Percentiles rank a stretch among this genome's conserved stretches.
Evolutionary conservation across 345 rosid species (phyloP).

Genomic region (Cardamine occulta): DNA sequence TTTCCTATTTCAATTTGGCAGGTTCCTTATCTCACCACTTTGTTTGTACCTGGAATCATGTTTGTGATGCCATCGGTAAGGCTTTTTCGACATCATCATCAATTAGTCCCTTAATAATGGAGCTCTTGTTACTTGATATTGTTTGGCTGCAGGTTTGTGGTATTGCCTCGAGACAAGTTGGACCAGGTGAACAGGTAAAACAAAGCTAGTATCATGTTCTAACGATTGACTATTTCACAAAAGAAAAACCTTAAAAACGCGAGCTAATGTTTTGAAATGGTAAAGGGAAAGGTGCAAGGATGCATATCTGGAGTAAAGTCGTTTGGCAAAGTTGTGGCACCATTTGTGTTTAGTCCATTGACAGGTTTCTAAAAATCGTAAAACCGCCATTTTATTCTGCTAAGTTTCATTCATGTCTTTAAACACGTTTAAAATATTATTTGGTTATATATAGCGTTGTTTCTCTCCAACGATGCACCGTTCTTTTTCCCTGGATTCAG

Average conservation of each 20-base stretch:
- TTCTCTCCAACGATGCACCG: slow-evolving; percentile 77
- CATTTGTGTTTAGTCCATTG: slow-evolving; percentile 81
- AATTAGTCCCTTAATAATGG: slow-evolving; percentile 4
- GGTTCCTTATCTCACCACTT: slow-evolving; percentile 76
- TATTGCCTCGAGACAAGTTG: slow-evolving; percentile 85
- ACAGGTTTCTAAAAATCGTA: slow-evolving; percentile 53
- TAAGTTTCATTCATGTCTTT: neutral
- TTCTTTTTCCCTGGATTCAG: slow-evolving; percentile 91
- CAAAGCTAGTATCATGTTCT: neutral
- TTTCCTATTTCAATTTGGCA: slow-evolving; percentile 33
- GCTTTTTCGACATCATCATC: neutral
- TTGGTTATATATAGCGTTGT: slow-evolving; percentile 58
- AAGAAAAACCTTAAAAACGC: neutral
- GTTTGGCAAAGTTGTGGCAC: slow-evolving; percentile 72
- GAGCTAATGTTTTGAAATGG: slow-evolving; percentile 18
- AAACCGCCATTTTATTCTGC: neutral
- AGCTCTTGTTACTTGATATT: neutral
- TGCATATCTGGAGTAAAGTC: slow-evolving; percentile 80
- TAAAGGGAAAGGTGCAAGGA: slow-evolving; percentile 91
- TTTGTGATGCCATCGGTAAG: slow-evolving; percentile 72
- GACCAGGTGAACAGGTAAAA: slow-evolving; percentile 75
- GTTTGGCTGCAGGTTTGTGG: slow-evolving; percentile 44
- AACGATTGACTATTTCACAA: neutral
- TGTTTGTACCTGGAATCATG: slow-evolving; percentile 45
- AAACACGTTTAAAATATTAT: neutral